Conservation (phyloP, 176 grass and related monocot species). For the Hordeum vulgare region DNA sequence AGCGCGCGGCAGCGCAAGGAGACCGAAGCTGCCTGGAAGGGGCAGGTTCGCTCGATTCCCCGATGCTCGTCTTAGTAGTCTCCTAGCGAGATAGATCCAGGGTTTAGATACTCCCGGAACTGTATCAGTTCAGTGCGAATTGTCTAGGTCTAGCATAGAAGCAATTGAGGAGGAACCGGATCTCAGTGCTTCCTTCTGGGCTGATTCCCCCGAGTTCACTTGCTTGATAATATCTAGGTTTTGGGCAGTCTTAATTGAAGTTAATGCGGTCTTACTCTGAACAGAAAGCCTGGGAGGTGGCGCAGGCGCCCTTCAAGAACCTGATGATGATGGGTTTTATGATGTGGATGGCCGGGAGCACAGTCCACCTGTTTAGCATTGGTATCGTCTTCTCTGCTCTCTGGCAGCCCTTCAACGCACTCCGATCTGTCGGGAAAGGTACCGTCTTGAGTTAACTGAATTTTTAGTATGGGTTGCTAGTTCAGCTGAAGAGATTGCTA, state of each 20-base stretch:
- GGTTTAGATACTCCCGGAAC: neutral
- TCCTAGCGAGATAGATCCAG: neutral
- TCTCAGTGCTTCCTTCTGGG: neutral
- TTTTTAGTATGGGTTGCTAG: neutral
- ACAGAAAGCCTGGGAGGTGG: constrained; percentile 98
- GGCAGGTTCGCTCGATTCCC: constrained; percentile 45
- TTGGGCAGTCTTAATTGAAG: neutral
- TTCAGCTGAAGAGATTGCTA: neutral
- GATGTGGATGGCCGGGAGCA: constrained; percentile 99
- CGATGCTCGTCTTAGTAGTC: neutral
- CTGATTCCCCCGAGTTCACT: neutral
- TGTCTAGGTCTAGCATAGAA: neutral
- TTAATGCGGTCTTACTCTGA: constrained; percentile 1
- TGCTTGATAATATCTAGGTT: neutral
- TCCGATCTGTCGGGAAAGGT: constrained; percentile 90
- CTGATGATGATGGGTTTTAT: constrained; percentile 99
- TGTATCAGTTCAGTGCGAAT: neutral
- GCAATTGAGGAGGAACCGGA: neutral
- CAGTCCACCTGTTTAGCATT: constrained; percentile 95
- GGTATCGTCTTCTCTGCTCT: constrained; percentile 98
- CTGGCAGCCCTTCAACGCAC: constrained; percentile 73
- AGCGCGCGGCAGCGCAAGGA: constrained; percentile 85
- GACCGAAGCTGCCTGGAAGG: constrained; percentile 78
- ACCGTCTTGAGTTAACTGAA: neutral
- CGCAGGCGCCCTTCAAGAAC: constrained; percentile 95